Base-by-base conservation (phyloP, 257 asterid species). In the Nicotiana otophora region DNA sequence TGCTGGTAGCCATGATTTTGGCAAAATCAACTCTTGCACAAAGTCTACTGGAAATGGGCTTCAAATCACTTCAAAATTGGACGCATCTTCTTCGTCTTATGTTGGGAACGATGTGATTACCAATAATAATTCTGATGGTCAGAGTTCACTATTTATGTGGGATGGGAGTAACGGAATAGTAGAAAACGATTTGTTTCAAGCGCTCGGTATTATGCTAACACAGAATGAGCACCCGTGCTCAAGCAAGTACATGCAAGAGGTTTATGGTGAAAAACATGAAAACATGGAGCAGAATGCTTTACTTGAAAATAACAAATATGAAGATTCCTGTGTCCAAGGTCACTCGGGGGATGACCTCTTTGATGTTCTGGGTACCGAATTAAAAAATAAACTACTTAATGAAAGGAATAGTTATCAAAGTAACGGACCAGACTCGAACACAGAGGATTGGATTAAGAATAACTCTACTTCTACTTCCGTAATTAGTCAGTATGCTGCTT, bases 351-450 rank as follows among this genome's bases (percentile, higher is more conserved):
- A 94, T 66, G 99, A 95, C 85, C 83, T 95, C 87, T 92, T 92
- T 48, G 99, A 95, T 82, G 83, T 93, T 84, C 85, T 93, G 88
- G 99, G 99, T 55, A 91, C 92, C 51, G 98, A 93, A 84, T 93
- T 92, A 61, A 93, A 89, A 89, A 88, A 87, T 78, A 92, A 91
- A 76, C 75, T 95, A 65, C 84, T 94, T 60, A 91, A 86, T 53
- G 85, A 87, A 84, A 74, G 90, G 95, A 84, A 85, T 66, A 87
- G 84, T 80, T 31, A 74, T 54, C 83, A 79, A 80, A 82, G 76
- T 74, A 48, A 26, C 2, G 62, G 80, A 74, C 62, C 62, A 7
- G 83, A 86, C 26, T 80, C 84, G 7, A 68, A 80, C 76, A 48
- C 64, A 62, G 85, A 81, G 26, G 75, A 64, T 61, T 34, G 64